phyloP scores from a whole-genome alignment of 441 rosid genomes.

The Aleurites moluccanus region DNA sequence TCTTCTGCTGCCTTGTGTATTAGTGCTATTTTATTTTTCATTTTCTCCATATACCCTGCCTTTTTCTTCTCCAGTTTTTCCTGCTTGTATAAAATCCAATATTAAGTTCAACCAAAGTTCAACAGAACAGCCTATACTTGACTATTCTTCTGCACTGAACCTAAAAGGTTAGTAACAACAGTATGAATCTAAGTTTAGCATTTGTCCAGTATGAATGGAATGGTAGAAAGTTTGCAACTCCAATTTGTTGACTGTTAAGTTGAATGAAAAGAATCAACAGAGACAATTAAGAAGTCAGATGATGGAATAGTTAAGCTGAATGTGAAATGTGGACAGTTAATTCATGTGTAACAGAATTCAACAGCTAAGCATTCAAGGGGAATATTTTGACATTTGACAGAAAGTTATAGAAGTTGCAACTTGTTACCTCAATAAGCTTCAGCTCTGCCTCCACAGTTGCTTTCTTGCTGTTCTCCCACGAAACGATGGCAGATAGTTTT shows the following conservation, averaged over 20 bases:
- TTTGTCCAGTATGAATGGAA: not conserved
- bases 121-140: not conserved
- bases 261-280: not conserved
- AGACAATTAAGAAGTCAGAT: not conserved
- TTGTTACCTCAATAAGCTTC: slow-evolving; percentile 62
- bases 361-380: not conserved
- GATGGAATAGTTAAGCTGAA: not conserved
- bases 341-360: not conserved
- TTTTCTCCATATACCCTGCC: slow-evolving; percentile 64
- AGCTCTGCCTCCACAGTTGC: slow-evolving; percentile 79
- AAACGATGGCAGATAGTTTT: slow-evolving; percentile 56
- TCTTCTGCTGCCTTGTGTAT: slow-evolving; percentile 86
- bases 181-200: not conserved
- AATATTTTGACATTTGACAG: not conserved
- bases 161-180: not conserved
- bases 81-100: slow-evolving; percentile 33
- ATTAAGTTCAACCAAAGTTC: not conserved
- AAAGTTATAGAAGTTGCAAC: not conserved
- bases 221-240: not conserved
- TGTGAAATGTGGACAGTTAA: not conserved
- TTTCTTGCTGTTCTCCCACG: slow-evolving; percentile 90
- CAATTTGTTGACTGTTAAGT: not conserved
- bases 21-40: slow-evolving; percentile 73
- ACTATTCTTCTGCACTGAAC: not conserved
- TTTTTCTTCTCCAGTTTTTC: slow-evolving; percentile 79